A percentile compares a stretch with the other conserved stretches of the same genome.
These are phyloP conservation scores for Malus fusca DNA, from an alignment of 306 rosid species.

Conservation along the genomic window DNA sequence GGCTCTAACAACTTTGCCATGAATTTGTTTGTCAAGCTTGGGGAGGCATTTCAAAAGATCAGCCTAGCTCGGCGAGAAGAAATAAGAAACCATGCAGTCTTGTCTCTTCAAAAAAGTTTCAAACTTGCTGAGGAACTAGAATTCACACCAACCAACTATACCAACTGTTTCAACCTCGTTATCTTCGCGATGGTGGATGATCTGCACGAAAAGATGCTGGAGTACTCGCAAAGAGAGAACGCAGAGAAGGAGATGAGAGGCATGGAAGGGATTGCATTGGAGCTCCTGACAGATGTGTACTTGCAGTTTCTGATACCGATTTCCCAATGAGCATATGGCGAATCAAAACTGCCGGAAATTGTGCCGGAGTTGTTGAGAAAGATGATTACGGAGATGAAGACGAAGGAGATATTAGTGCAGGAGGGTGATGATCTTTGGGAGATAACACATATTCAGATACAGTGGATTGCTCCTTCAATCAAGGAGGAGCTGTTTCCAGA, in stretches of 20 bases:
- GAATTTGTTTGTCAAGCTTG: slow-evolving; percentile 67
- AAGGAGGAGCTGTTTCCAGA: slow-evolving; percentile 83
- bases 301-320: slow-evolving; percentile 54
- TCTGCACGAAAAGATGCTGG: slow-evolving; percentile 85
- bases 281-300: slow-evolving; percentile 60
- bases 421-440: slow-evolving; percentile 88
- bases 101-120: slow-evolving; percentile 58
- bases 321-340: slow-evolving; percentile 50
- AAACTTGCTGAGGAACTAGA: slow-evolving; percentile 60
- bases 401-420: slow-evolving; percentile 42
- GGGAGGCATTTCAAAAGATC: slow-evolving; percentile 65
- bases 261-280: slow-evolving; percentile 83
- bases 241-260: slow-evolving; percentile 87
- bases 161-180: slow-evolving; percentile 62
- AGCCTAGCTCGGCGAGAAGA: slow-evolving; percentile 81
- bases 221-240: slow-evolving; percentile 76
- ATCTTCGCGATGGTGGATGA: slow-evolving; percentile 87
- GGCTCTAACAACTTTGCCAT: slow-evolving; percentile 40
- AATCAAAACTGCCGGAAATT: slow-evolving; percentile 41
- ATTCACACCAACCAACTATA: slow-evolving; percentile 44
- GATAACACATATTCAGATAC: slow-evolving; percentile 69
- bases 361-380: slow-evolving; percentile 61
- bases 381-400: slow-evolving; percentile 67
- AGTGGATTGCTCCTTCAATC: slow-evolving; percentile 78
- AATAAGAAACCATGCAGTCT: slow-evolving; percentile 75